Conservation (phyloP, 2,329 filamentous ascomycete species). For the Simplicillium aogashimaense region DNA sequence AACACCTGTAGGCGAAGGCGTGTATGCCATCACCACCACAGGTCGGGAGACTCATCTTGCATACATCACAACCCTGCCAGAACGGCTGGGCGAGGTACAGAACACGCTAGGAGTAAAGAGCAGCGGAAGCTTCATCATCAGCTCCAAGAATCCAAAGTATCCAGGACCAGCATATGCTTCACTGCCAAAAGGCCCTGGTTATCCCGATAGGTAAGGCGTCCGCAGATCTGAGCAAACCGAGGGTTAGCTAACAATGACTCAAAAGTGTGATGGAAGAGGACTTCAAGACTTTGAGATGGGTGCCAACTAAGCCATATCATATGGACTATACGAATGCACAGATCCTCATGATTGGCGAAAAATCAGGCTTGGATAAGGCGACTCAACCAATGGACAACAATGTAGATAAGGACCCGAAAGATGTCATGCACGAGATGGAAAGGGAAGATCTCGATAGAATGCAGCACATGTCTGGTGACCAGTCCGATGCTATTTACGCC, state of each 20-base stretch:
- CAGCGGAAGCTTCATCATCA: slow-evolving; percentile 69
- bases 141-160: slow-evolving; percentile 68
- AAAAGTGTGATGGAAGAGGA: slow-evolving; percentile 55
- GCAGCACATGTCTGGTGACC: slow-evolving; percentile 34
- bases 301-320: slow-evolving; percentile 61
- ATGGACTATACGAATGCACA: slow-evolving; percentile 68
- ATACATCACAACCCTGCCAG: slow-evolving; percentile 69
- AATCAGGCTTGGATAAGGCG: slow-evolving; percentile 32
- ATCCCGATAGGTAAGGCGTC: slow-evolving; percentile 53
- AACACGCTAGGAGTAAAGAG: slow-evolving; percentile 60
- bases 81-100: slow-evolving; percentile 61
- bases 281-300: slow-evolving; percentile 66
- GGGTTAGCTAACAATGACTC: slow-evolving; percentile 2
- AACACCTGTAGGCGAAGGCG: slow-evolving; percentile 70
- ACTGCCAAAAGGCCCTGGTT: slow-evolving; percentile 57
- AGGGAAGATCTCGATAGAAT: slow-evolving; percentile 64
- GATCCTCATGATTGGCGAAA: slow-evolving; percentile 64
- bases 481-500: slow-evolving; percentile 34
- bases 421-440: slow-evolving; percentile 56
- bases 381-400: slow-evolving; percentile 49
- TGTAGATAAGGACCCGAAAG: slow-evolving; percentile 46
- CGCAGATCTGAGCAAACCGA: neutral
- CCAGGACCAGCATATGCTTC: slow-evolving; percentile 53
- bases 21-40: slow-evolving; percentile 71
- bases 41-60: slow-evolving; percentile 65